phyloP scores from a whole-genome alignment of 441 rosid species.

The Macaranga tanarius region DNA sequence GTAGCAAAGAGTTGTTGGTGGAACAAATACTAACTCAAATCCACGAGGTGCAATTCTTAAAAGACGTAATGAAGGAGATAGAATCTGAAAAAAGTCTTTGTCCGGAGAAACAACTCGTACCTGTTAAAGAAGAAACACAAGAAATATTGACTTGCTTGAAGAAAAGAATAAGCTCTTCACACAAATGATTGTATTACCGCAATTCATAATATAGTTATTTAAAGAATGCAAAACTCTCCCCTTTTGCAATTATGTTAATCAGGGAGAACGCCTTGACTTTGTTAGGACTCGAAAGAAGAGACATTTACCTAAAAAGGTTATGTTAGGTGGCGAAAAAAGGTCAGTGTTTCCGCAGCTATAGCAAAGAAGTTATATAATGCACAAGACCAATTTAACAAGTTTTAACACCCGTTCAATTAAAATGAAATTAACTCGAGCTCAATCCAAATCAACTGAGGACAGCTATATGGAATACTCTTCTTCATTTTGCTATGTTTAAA shows the following conservation, averaged over 20 bases:
- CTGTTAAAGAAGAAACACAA: constrained; percentile 40
- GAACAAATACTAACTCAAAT: constrained; percentile 57
- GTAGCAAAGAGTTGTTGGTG: constrained; percentile 12
- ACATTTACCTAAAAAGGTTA: background rate
- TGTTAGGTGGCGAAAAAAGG: background rate
- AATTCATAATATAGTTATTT: background rate
- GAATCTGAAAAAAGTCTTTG: constrained; percentile 97
- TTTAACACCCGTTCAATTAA: background rate
- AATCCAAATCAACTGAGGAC: background rate
- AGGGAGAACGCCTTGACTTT: background rate
- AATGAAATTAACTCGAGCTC: background rate
- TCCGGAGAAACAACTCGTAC: constrained; percentile 98
- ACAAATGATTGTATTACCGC: background rate
- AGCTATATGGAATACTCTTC: background rate
- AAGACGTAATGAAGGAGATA: constrained; percentile 92
- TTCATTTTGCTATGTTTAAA: background rate
- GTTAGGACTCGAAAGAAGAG: background rate
- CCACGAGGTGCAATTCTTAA: constrained; percentile 92
- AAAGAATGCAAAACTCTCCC: background rate
- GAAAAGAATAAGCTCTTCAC: background rate
- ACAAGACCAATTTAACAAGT: background rate
- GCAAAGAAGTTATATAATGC: background rate
- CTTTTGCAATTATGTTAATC: background rate
- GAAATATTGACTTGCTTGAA: constrained; percentile 17
- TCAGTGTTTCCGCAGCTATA: background rate